Conservation (phyloP, 2,329 filamentous ascomycete species). For the Neoascochyta sp. region DNA sequence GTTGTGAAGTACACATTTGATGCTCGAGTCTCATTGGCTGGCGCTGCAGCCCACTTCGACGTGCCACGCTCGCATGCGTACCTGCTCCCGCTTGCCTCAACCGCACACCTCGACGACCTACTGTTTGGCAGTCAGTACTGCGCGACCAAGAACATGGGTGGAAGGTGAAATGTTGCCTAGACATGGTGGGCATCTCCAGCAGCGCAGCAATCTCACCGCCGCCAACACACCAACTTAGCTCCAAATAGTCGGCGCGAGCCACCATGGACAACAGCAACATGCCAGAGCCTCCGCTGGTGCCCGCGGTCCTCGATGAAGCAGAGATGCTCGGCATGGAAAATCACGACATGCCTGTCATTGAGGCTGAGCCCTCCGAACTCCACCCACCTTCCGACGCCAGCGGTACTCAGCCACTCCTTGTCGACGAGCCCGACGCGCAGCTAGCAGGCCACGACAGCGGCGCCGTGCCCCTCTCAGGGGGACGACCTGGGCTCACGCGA, state of each 20-base stretch:
- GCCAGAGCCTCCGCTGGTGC: slow-evolving; percentile 30
- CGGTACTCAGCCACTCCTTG: slow-evolving; percentile 30
- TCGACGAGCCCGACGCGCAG: slow-evolving; percentile 15
- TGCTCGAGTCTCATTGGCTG: slow-evolving; percentile 13
- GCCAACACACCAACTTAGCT: slow-evolving; percentile 10
- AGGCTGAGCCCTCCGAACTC: slow-evolving; percentile 30
- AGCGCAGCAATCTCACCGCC: slow-evolving; percentile 12
- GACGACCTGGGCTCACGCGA: slow-evolving; percentile 40
- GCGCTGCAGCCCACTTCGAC: slow-evolving; percentile 11
- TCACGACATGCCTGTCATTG: slow-evolving; percentile 29
- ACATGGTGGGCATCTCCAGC: slow-evolving; percentile 21
- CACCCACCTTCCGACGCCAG: slow-evolving; percentile 37
- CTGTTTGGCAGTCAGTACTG: background rate
- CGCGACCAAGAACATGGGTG: slow-evolving; percentile 11
- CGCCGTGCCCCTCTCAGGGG: slow-evolving; percentile 5
- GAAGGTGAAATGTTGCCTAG: slow-evolving; percentile 16
- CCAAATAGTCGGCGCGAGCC: slow-evolving; percentile 9
- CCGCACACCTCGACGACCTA: slow-evolving; percentile 1
- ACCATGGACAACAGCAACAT: slow-evolving; percentile 27
- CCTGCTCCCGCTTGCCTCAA: too few species aligned
- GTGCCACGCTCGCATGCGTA: too few species aligned
- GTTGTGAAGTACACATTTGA: too few species aligned
- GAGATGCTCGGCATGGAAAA: slow-evolving; percentile 33
- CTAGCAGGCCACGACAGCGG: slow-evolving; percentile 1
- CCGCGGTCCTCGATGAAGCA: slow-evolving; percentile 36